These are phyloP conservation scores for Clarireedia hainanense DNA, from an alignment of 2,329 filamentous ascomycete genomes.

Conservation along the genomic window DNA sequence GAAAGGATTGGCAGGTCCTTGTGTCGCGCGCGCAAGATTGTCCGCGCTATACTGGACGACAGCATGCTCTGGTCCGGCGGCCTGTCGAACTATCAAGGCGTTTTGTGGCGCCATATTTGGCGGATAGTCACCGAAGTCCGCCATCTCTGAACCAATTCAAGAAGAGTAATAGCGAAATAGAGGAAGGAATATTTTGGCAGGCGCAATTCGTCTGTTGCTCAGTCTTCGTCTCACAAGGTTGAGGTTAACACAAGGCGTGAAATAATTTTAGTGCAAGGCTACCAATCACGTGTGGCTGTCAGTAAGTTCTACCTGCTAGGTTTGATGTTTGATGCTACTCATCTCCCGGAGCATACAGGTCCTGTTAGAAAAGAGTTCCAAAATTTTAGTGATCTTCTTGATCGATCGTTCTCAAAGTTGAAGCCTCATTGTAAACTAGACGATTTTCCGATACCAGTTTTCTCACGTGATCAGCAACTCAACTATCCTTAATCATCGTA, in stretches of 20 bases:
- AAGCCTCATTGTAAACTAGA: too few relatives aligned
- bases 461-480: too few relatives aligned
- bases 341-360: too few relatives aligned
- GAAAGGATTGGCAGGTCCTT: slow-evolving; percentile 71
- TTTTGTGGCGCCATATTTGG: slow-evolving; percentile 59
- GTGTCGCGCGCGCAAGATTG: slow-evolving; percentile 55
- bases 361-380: too few relatives aligned
- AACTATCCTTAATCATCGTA: too few relatives aligned
- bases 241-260: slow-evolving; percentile 2
- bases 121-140: slow-evolving; percentile 55
- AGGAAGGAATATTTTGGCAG: not conserved
- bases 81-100: slow-evolving; percentile 51
- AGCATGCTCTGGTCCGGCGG: slow-evolving; percentile 48
- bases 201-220: not conserved
- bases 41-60: slow-evolving; percentile 63
- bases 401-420: too few relatives aligned
- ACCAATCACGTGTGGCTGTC: not conserved
- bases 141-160: slow-evolving; percentile 36
- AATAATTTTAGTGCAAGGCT: slow-evolving; percentile 1
- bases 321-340: not conserved
- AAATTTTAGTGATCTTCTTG: too few relatives aligned
- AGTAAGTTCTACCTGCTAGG: not conserved
- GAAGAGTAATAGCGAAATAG: not conserved
- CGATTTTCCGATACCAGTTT: too few relatives aligned
- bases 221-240: not conserved